A percentile compares a stretch with the other conserved stretches of the same genome.
Conservation (phyloP, 2,329 filamentous ascomycete genomes). For the Diatrype stigma region DNA sequence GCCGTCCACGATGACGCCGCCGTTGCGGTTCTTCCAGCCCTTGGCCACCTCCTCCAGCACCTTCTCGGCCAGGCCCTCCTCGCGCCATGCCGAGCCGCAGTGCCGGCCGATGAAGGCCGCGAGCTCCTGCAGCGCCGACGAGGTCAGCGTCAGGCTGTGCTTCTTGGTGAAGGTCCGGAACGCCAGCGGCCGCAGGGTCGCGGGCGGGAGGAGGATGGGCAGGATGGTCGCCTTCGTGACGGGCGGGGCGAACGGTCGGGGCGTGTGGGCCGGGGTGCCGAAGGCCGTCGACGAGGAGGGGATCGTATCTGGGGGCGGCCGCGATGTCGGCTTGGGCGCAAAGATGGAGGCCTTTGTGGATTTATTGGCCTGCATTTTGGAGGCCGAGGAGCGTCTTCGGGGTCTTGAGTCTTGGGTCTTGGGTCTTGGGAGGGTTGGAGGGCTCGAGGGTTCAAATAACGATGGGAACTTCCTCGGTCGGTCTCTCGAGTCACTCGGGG, state of each 20-base stretch:
- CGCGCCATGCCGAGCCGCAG: slow-evolving; percentile 93
- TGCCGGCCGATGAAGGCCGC: slow-evolving; percentile 88
- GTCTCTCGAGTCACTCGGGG: too few species aligned
- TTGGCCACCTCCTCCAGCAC: slow-evolving; percentile 89
- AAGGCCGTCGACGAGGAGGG: slow-evolving; percentile 90
- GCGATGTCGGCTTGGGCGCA: slow-evolving; percentile 30
- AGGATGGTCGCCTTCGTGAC: slow-evolving; percentile 62
- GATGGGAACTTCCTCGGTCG: too few species aligned
- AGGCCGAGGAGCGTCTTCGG: too few species aligned
- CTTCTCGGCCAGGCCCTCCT: slow-evolving; percentile 87
- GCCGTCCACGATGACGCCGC: slow-evolving; percentile 88
- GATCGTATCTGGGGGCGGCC: slow-evolving; percentile 53
- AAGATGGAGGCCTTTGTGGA: slow-evolving; percentile 34
- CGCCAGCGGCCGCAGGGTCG: slow-evolving; percentile 81
- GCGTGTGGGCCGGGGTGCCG: slow-evolving; percentile 77
- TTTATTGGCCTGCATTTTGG: slow-evolving; percentile 24
- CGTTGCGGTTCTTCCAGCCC: slow-evolving; percentile 85
- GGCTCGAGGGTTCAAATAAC: background rate
- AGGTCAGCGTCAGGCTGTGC: slow-evolving; percentile 87
- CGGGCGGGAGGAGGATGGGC: slow-evolving; percentile 82
- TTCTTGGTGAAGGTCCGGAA: slow-evolving; percentile 98
- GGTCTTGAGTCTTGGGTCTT: too few species aligned
- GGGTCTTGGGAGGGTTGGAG: too few species aligned
- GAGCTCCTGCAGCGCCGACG: slow-evolving; percentile 77
- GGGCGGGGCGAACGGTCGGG: slow-evolving; percentile 57